These are phyloP conservation scores for Cymbopogon citratus DNA, from an alignment of 176 grass and related monocot species.

Conservation along the genomic window DNA sequence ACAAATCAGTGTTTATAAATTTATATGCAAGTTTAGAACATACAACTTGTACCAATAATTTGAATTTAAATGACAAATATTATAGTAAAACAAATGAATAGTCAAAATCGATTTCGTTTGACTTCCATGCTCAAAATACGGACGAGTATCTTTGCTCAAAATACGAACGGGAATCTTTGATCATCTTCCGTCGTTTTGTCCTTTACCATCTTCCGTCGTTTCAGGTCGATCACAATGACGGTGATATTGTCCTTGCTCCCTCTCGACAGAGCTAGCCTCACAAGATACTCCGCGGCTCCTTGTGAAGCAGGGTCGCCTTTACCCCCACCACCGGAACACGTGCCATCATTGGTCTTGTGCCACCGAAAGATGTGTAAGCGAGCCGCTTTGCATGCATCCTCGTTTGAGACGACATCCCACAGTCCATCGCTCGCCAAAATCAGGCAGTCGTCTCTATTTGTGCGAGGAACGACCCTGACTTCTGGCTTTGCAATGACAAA, in stretches of 20 bases:
- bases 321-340: not conserved
- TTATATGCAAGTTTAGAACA: too few relatives aligned
- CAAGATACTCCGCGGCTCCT: conserved; percentile 54
- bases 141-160: too few relatives aligned
- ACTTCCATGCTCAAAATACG: too few relatives aligned
- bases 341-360: conserved; percentile 47
- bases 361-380: conserved; percentile 49
- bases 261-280: conserved; percentile 49
- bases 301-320: conserved; percentile 49
- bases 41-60: too few relatives aligned
- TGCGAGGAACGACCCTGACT: conserved; percentile 48
- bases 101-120: too few relatives aligned
- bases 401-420: conserved; percentile 75
- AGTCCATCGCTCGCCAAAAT: conserved; percentile 64
- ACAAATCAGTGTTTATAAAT: too few relatives aligned
- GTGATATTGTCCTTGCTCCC: conserved; percentile 62
- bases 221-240: conserved; percentile 62
- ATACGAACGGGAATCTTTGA: too few relatives aligned
- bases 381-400: conserved; percentile 63
- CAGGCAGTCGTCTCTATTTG: conserved; percentile 66
- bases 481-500: conserved; percentile 69
- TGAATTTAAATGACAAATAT: too few relatives aligned
- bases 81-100: too few relatives aligned
- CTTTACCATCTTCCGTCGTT: conserved; percentile 55
- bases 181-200: not conserved